Evolutionary conservation across 495 filamentous ascomycete species (phyloP).

Genomic region (Tuber microsphaerosporum): DNA sequence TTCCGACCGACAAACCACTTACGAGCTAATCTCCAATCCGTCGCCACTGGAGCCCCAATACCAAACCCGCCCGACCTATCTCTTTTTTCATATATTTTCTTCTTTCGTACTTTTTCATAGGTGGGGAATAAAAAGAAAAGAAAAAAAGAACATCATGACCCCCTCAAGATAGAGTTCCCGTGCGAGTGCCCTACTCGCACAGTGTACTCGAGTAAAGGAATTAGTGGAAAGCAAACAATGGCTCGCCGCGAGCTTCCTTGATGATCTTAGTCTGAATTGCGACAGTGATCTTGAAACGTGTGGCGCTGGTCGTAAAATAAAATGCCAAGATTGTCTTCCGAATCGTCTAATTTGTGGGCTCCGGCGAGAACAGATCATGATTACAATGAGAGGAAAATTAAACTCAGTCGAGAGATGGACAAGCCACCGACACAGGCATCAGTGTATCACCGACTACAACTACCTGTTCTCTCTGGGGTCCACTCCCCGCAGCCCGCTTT

Average conservation of each 20-base stretch:
- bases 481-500: constrained; percentile 2
- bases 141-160: neutral
- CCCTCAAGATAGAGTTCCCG: neutral
- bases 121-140: neutral
- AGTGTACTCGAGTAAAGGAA: neutral
- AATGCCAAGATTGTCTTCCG: constrained; percentile 12
- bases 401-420: neutral
- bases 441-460: neutral
- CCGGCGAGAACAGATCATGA: neutral
- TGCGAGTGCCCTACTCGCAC: neutral
- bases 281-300: constrained; percentile 38
- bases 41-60: neutral
- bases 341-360: neutral
- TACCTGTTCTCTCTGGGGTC: neutral
- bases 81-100: neutral
- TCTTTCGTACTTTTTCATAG: neutral
- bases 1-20: constrained; percentile 1
- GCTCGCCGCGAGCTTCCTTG: constrained; percentile 15
- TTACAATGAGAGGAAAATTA: neutral
- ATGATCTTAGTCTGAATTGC: constrained; percentile 35
- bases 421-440: neutral
- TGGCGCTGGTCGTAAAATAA: constrained; percentile 28
- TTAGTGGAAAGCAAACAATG: constrained; percentile 19
- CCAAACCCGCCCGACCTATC: neutral
- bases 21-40: neutral